These are phyloP conservation scores for thale cress (Arabidopsis thaliana) DNA, from an alignment of 345 rosid genomes.

Conservation along the genomic window DNA sequence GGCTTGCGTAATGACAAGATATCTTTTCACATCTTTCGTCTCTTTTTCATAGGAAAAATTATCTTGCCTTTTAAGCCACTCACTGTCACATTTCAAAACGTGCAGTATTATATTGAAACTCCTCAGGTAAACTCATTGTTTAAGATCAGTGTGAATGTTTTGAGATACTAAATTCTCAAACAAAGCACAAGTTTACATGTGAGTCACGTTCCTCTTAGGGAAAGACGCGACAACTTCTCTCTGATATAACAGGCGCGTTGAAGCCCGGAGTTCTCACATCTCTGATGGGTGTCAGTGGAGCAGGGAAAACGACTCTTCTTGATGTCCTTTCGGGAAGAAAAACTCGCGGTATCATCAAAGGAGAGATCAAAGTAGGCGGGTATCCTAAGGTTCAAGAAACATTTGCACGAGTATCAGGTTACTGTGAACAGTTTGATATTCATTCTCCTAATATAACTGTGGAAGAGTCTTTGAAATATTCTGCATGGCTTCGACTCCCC, in stretches of 20 bases:
- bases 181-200: constrained; percentile 10
- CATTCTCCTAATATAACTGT: constrained; percentile 72
- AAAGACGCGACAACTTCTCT: constrained; percentile 59
- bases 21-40: not conserved
- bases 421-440: constrained; percentile 71
- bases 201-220: constrained; percentile 48
- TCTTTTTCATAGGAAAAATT: constrained; percentile 54
- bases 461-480: constrained; percentile 60
- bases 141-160: not conserved
- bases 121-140: constrained; percentile 53
- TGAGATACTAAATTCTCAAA: not conserved
- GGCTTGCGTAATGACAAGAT: not conserved
- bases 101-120: constrained; percentile 71
- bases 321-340: constrained; percentile 76
- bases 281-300: constrained; percentile 75
- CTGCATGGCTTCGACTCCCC: constrained; percentile 65
- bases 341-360: constrained; percentile 58
- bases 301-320: constrained; percentile 73
- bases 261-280: constrained; percentile 73
- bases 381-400: constrained; percentile 62
- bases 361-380: constrained; percentile 65
- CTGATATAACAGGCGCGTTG: constrained; percentile 57
- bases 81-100: constrained; percentile 61
- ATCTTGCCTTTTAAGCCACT: constrained; percentile 74
- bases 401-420: constrained; percentile 69